Percentiles rank a stretch among this genome's conserved stretches.
phyloP scores from a whole-genome alignment of 305 asterid species.

The Withania somnifera region DNA sequence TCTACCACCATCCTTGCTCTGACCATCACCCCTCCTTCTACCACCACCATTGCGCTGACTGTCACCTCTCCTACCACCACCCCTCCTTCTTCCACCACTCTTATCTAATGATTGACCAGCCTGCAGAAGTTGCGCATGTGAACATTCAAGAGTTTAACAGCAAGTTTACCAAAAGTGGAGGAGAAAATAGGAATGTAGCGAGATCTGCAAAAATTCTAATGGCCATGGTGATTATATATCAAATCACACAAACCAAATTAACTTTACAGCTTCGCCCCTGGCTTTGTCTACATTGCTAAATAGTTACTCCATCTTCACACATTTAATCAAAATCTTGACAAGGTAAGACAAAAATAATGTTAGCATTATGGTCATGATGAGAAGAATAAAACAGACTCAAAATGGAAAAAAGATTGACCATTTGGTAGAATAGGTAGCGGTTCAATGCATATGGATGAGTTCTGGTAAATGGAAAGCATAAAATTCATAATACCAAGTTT shows the following conservation, averaged over 20 bases:
- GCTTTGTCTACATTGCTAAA: not conserved
- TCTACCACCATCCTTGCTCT: not conserved
- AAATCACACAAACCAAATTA: not conserved
- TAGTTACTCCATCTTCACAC: not conserved
- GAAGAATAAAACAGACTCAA: not conserved
- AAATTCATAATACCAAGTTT: not conserved
- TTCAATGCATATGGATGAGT: not conserved
- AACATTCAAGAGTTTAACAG: not conserved
- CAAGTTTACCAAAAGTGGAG: not conserved
- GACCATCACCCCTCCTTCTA: too few species aligned
- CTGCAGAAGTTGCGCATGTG: constrained; percentile 6
- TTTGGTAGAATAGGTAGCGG: not conserved
- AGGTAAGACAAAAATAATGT: not conserved
- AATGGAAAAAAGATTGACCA: not conserved
- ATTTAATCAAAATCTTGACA: not conserved
- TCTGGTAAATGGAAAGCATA: not conserved
- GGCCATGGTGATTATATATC: not conserved
- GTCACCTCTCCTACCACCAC: not conserved
- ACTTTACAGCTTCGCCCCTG: not conserved
- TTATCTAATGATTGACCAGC: not conserved
- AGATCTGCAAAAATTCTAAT: not conserved
- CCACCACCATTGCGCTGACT: too few species aligned
- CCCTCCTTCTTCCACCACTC: constrained; percentile 6
- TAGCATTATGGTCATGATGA: not conserved
- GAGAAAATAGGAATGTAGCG: not conserved